Conservation (phyloP, 441 rosid genomes). For the Hypseocharis bilobata region DNA sequence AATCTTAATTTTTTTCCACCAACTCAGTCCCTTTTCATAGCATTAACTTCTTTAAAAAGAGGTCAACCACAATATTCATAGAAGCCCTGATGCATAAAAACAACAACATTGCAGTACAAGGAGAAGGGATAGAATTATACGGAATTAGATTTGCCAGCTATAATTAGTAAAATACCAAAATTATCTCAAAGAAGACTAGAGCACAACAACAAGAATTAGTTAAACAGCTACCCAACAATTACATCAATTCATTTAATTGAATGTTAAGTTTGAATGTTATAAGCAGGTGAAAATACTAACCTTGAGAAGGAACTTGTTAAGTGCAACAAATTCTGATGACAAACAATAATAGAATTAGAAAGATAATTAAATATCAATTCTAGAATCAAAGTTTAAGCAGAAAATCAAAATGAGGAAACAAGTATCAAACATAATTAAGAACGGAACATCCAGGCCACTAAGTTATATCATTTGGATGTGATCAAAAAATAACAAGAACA, state of each 20-base stretch:
- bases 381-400: background rate
- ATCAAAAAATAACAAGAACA: background rate
- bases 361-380: background rate
- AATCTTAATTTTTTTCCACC: too few relatives aligned
- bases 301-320: constrained; percentile 57
- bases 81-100: too few relatives aligned
- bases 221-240: too few relatives aligned
- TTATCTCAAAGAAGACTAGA: too few relatives aligned
- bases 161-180: too few relatives aligned
- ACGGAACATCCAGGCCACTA: background rate
- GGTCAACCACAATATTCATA: too few relatives aligned
- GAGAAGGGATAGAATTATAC: too few relatives aligned
- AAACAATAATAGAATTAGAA: background rate
- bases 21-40: too few relatives aligned
- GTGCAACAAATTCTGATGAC: constrained; percentile 51
- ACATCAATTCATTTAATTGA: background rate
- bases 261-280: background rate
- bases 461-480: background rate
- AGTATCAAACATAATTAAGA: background rate
- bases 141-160: too few relatives aligned
- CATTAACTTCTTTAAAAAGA: too few relatives aligned
- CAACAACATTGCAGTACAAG: too few relatives aligned
- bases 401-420: background rate
- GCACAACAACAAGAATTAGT: too few relatives aligned
- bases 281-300: constrained; percentile 26